These are phyloP conservation scores for Blastobotrys illinoisensis DNA, from an alignment of 1,139 yeast genomes.

Conservation along the genomic window DNA sequence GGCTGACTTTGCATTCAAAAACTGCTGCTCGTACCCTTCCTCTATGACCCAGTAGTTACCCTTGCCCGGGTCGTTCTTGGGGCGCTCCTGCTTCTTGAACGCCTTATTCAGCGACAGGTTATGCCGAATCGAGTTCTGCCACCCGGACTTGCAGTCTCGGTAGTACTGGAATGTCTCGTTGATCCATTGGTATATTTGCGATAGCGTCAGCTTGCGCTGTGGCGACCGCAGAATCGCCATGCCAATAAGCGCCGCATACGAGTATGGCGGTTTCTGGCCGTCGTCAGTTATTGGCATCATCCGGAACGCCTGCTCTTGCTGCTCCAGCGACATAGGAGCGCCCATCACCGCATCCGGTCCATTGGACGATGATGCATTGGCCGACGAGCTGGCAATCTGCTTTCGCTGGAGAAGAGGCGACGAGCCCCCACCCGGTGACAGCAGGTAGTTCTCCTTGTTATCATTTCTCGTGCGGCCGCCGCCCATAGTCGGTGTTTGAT, in stretches of 20 bases:
- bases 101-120: slow-evolving; percentile 82
- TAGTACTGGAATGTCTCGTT: slow-evolving; percentile 81
- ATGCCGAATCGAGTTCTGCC: slow-evolving; percentile 91
- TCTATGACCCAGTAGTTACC: slow-evolving; percentile 97
- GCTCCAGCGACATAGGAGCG: background rate
- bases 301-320: background rate
- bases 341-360: background rate
- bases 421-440: background rate
- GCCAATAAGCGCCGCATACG: slow-evolving; percentile 91
- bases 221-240: slow-evolving; percentile 88
- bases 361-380: background rate
- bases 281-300: slow-evolving; percentile 37
- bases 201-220: slow-evolving; percentile 70
- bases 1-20: slow-evolving; percentile 47
- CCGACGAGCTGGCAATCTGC: background rate
- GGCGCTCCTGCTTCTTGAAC: slow-evolving; percentile 82
- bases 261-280: slow-evolving; percentile 78
- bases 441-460: slow-evolving; percentile 3
- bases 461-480: slow-evolving; percentile 1
- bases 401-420: background rate
- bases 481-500: slow-evolving; percentile 4
- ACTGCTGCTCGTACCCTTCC: slow-evolving; percentile 74
- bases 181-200: slow-evolving; percentile 93
- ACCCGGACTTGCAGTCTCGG: slow-evolving; percentile 80
- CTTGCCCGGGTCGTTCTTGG: slow-evolving; percentile 78